phyloP scores from a whole-genome alignment of 2,329 filamentous ascomycete genomes.

The Claviceps maximensis region DNA sequence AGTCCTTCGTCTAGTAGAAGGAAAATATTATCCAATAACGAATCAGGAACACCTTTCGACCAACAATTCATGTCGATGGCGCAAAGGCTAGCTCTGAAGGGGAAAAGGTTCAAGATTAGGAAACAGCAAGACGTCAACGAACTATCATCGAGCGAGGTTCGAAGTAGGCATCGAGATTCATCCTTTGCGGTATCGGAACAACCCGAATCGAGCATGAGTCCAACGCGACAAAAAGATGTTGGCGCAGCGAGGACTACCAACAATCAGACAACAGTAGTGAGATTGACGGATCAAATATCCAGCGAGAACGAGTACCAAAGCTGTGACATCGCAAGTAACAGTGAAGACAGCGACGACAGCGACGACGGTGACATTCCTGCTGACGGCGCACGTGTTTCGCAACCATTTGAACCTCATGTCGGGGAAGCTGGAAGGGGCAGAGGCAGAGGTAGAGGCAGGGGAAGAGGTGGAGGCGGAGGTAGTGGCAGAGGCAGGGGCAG shows the following conservation, averaged over 20 bases:
- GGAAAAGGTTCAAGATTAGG: slow-evolving; percentile 40
- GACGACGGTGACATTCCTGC: slow-evolving; percentile 11
- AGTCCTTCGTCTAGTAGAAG: neutral
- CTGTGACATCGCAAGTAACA: neutral
- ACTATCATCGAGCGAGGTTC: neutral
- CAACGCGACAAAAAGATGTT: neutral
- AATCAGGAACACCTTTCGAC: slow-evolving; percentile 4
- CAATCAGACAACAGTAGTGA: slow-evolving; percentile 6
- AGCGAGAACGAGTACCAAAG: slow-evolving; percentile 3
- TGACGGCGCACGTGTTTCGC: neutral
- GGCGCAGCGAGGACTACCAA: neutral
- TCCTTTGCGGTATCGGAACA: neutral
- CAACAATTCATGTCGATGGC: slow-evolving; percentile 39
- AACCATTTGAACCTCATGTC: neutral
- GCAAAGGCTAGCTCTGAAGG: slow-evolving; percentile 41
- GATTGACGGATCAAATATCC: slow-evolving; percentile 6
- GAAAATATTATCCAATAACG: neutral
- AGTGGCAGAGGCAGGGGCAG: slow-evolving; percentile 10
- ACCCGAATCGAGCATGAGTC: neutral
- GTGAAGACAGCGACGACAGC: slow-evolving; percentile 9
- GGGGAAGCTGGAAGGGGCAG: neutral
- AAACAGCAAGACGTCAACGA: slow-evolving; percentile 16
- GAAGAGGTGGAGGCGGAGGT: slow-evolving; percentile 7
- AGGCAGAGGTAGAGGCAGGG: slow-evolving; percentile 5
- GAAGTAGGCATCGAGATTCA: neutral